These are phyloP conservation scores for Trichoderma orchidacearum DNA, from an alignment of 495 filamentous ascomycete genomes.

Conservation along the genomic window DNA sequence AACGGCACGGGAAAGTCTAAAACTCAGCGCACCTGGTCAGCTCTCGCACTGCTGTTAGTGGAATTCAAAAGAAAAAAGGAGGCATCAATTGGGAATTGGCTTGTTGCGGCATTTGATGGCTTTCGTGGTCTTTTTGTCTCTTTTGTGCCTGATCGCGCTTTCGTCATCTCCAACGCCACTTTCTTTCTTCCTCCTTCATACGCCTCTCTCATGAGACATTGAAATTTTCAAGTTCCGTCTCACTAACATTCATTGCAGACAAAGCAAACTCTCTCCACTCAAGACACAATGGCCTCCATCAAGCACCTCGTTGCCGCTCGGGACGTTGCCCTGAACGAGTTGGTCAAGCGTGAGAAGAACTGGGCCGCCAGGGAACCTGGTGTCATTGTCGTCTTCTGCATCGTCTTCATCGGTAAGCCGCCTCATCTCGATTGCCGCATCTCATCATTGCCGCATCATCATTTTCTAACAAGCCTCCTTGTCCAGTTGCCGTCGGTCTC, in stretches of 20 bases:
- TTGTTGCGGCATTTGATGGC: neutral
- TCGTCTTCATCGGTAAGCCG: slow-evolving; percentile 27
- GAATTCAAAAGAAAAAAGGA: too few species aligned
- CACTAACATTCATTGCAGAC: neutral
- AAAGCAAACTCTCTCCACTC: neutral
- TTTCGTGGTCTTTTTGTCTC: neutral
- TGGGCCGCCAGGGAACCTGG: slow-evolving; percentile 36
- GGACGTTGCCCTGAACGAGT: slow-evolving; percentile 21
- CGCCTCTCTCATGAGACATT: neutral
- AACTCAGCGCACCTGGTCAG: neutral
- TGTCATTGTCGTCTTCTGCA: slow-evolving; percentile 46
- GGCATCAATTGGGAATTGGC: neutral
- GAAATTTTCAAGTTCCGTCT: neutral
- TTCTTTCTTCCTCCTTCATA: neutral
- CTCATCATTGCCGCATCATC: neutral
- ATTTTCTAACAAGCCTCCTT: neutral
- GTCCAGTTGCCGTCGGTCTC: slow-evolving; percentile 29
- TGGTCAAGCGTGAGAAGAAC: slow-evolving; percentile 38
- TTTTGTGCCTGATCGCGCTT: neutral
- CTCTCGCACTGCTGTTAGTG: neutral
- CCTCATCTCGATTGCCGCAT: neutral
- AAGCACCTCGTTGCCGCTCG: slow-evolving; percentile 25
- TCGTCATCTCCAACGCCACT: neutral
- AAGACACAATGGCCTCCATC: slow-evolving; percentile 30
- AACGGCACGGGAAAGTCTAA: neutral